A percentile compares a stretch with the other conserved stretches of the same genome.
Conservation (phyloP, 495 filamentous ascomycete species). For the Geoglossum glabrum region DNA sequence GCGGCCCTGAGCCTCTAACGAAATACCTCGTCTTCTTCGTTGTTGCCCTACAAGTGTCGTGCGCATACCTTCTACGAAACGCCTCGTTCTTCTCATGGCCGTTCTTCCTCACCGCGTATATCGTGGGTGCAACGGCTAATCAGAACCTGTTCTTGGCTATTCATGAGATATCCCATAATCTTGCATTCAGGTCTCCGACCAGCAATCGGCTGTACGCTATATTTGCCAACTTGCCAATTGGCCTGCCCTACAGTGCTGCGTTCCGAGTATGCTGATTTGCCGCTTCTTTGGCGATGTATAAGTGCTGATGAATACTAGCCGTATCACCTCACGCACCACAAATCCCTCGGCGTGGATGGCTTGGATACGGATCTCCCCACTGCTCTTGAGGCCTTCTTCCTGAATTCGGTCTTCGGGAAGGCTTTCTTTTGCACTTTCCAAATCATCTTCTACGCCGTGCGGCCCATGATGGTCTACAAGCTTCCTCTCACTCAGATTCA, state of each 20-base stretch:
- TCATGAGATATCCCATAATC: constrained; percentile 96
- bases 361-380: constrained; percentile 95
- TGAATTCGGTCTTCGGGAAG: constrained; percentile 92
- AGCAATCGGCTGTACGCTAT: constrained; percentile 76
- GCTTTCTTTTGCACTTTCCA: constrained; percentile 99
- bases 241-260: constrained; percentile 84
- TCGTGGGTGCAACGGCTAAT: constrained; percentile 89
- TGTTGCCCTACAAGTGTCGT: constrained; percentile 59
- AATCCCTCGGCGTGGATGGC: constrained; percentile 89
- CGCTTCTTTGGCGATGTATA: background rate
- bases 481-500: constrained; percentile 77
- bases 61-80: constrained; percentile 61
- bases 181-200: constrained; percentile 72
- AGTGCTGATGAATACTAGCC: constrained; percentile 29
- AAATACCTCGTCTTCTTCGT: constrained; percentile 82
- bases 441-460: constrained; percentile 98
- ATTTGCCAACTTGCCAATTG: constrained; percentile 90
- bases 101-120: constrained; percentile 74
- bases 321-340: constrained; percentile 98
- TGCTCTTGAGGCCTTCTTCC: constrained; percentile 72
- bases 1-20: constrained; percentile 86
- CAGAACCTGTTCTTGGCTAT: constrained; percentile 98
- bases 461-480: constrained; percentile 85
- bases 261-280: constrained; percentile 43
- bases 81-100: constrained; percentile 62